Evolutionary conservation across 2,329 filamentous ascomycete species (phyloP).

Genomic region (Colletotrichum sp.): DNA sequence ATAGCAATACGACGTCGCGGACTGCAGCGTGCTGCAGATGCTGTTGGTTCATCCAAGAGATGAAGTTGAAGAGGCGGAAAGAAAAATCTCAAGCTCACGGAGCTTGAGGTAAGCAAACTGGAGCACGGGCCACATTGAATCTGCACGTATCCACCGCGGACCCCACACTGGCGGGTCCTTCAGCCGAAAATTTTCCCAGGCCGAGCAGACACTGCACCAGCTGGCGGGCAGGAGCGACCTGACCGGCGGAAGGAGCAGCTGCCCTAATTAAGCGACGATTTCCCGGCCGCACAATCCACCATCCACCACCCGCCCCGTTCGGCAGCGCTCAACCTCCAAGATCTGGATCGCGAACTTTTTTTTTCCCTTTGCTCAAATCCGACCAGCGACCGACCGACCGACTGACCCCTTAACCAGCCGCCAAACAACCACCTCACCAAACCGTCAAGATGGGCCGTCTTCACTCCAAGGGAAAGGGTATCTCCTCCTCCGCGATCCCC

Average conservation of each 20-base stretch:
- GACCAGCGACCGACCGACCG: conserved; percentile 21
- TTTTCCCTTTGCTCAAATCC: conserved; percentile 8
- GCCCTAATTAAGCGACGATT: conserved; percentile 54
- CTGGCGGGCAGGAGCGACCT: background rate
- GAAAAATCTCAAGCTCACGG: conserved; percentile 8
- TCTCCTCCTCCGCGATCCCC: conserved; percentile 92
- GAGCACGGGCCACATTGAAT: conserved; percentile 3
- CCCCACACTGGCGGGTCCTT: background rate
- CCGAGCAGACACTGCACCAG: background rate
- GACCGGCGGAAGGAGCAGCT: background rate
- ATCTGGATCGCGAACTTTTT: conserved; percentile 21
- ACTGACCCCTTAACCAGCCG: conserved; percentile 19
- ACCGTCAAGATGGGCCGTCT: conserved; percentile 86
- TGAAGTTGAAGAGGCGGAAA: background rate
- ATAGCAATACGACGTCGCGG: background rate
- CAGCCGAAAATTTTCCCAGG: conserved; percentile 4
- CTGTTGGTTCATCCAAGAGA: background rate
- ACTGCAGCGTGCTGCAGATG: background rate
- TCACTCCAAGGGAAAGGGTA: conserved; percentile 99
- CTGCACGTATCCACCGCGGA: background rate
- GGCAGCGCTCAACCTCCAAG: conserved; percentile 7
- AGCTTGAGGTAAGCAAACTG: conserved; percentile 15
- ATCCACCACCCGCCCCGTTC: conserved; percentile 27
- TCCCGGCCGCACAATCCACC: conserved; percentile 46
- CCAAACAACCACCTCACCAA: conserved; percentile 26